Evolutionary conservation across 768 basidiomycete species (phyloP).

Genomic region (Termitomyces sp.): DNA sequence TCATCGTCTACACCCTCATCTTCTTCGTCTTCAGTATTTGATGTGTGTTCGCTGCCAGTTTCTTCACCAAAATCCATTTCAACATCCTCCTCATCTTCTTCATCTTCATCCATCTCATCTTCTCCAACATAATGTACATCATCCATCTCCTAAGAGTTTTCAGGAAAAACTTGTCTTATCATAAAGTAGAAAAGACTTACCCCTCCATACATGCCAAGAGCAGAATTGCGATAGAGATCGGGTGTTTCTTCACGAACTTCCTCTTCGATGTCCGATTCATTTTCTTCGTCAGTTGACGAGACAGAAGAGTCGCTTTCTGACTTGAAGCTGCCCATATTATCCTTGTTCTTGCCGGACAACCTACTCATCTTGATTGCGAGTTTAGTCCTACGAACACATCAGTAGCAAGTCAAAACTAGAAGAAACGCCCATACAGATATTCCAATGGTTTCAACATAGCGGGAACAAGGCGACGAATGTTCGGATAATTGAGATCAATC

Average conservation of each 20-base stretch:
- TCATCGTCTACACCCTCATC: slow-evolving; percentile 64
- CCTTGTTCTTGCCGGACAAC: slow-evolving; percentile 61
- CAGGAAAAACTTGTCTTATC: slow-evolving; percentile 5
- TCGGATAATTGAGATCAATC: slow-evolving; percentile 93
- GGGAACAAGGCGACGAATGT: slow-evolving; percentile 80
- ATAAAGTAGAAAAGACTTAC: slow-evolving; percentile 41
- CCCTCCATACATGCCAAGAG: slow-evolving; percentile 92
- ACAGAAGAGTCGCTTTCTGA: slow-evolving; percentile 44
- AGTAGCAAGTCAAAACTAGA: slow-evolving; percentile 9
- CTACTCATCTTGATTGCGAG: slow-evolving; percentile 98
- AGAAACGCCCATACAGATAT: slow-evolving; percentile 56
- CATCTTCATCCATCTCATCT: slow-evolving; percentile 79
- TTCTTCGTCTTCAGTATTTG: slow-evolving; percentile 65
- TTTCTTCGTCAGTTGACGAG: slow-evolving; percentile 51
- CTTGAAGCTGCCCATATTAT: slow-evolving; percentile 41
- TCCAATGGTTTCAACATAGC: slow-evolving; percentile 88
- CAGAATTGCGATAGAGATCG: slow-evolving; percentile 93
- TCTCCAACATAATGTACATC: slow-evolving; percentile 64
- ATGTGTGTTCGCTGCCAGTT: slow-evolving; percentile 78
- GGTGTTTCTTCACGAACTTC: slow-evolving; percentile 74
- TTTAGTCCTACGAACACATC: slow-evolving; percentile 61
- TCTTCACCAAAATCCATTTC: slow-evolving; percentile 87
- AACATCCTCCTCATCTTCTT: slow-evolving; percentile 75
- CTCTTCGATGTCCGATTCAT: slow-evolving; percentile 54
- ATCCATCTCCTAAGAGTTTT: slow-evolving; percentile 69